These are phyloP conservation scores for Gymnopilus dilepis DNA, from an alignment of 768 basidiomycete genomes.

Conservation along the genomic window DNA sequence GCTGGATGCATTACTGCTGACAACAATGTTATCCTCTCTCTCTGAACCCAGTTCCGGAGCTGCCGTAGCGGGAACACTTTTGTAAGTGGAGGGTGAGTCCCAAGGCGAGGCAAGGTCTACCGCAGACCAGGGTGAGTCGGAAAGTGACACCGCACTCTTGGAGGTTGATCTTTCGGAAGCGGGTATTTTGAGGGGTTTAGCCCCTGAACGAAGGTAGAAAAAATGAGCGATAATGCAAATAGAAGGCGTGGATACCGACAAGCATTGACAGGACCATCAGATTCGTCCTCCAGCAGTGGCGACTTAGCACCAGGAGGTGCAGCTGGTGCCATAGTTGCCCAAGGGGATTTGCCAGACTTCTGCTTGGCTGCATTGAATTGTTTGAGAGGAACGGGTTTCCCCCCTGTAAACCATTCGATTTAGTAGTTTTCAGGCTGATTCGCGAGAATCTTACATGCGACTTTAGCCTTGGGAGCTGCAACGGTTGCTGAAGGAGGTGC, in stretches of 20 bases:
- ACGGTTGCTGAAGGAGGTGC: not conserved
- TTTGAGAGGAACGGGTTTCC: conserved; percentile 21
- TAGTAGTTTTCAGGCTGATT: not conserved
- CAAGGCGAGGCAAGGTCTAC: not conserved
- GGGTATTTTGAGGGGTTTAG: conserved; percentile 18
- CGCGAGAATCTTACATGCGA: not conserved
- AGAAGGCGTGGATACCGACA: conserved; percentile 12
- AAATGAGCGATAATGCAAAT: not conserved
- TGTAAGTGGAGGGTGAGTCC: not conserved
- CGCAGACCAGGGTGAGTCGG: conserved; percentile 10
- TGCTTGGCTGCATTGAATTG: conserved; percentile 13
- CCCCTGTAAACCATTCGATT: conserved; percentile 22
- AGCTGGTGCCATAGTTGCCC: conserved; percentile 6
- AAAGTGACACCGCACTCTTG: too few relatives aligned
- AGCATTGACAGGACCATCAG: conserved; percentile 18
- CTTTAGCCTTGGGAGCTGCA: not conserved
- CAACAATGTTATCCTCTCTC: too few relatives aligned
- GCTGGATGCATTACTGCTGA: not conserved
- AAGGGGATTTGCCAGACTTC: conserved; percentile 14
- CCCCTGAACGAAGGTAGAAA: conserved; percentile 10
- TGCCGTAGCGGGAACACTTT: not conserved
- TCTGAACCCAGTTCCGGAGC: not conserved
- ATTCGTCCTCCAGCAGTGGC: conserved; percentile 12
- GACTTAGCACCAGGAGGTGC: conserved; percentile 7
- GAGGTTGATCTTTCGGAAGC: not conserved